Evolutionary conservation across 495 filamentous ascomycete genomes (phyloP).

Genomic region (Aspergillus ostianus): DNA sequence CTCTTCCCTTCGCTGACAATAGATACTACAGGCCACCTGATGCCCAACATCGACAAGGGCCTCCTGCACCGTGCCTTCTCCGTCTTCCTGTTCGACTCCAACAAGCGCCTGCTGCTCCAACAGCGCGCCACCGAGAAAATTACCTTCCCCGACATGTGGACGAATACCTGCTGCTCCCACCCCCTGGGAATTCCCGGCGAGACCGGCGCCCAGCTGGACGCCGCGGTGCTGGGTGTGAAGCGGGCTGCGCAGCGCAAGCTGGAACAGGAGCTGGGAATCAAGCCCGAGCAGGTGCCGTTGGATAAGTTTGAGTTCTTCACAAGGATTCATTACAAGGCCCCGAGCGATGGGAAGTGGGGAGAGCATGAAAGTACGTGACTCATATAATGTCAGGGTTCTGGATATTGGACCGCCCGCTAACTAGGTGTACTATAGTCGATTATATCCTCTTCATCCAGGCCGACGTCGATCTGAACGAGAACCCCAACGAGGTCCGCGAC

Average conservation of each 20-base stretch:
- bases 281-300: conserved; percentile 82
- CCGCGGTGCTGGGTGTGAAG: conserved; percentile 80
- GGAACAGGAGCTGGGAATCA: conserved; percentile 92
- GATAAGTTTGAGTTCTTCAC: conserved; percentile 93
- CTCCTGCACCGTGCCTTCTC: conserved; percentile 97
- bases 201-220: conserved; percentile 79
- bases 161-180: conserved; percentile 99
- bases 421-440: conserved; percentile 62
- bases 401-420: conserved; percentile 14
- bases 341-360: conserved; percentile 96
- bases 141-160: conserved; percentile 99
- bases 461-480: conserved; percentile 76
- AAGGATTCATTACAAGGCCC: conserved; percentile 95
- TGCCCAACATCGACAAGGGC: conserved; percentile 95
- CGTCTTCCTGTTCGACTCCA: conserved; percentile 90
- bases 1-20: not conserved
- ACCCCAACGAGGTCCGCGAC: conserved; percentile 84
- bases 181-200: conserved; percentile 88
- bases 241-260: conserved; percentile 90
- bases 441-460: conserved; percentile 99
- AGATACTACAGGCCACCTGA: conserved; percentile 74
- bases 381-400: not conserved
- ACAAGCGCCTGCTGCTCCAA: conserved; percentile 87
- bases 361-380: conserved; percentile 87
- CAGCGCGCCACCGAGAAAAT: conserved; percentile 97